A percentile compares a stretch with the other conserved stretches of the same genome.
Evolutionary conservation across 2,329 filamentous ascomycete genomes (phyloP).

Genomic region (Penicillium sp.): DNA sequence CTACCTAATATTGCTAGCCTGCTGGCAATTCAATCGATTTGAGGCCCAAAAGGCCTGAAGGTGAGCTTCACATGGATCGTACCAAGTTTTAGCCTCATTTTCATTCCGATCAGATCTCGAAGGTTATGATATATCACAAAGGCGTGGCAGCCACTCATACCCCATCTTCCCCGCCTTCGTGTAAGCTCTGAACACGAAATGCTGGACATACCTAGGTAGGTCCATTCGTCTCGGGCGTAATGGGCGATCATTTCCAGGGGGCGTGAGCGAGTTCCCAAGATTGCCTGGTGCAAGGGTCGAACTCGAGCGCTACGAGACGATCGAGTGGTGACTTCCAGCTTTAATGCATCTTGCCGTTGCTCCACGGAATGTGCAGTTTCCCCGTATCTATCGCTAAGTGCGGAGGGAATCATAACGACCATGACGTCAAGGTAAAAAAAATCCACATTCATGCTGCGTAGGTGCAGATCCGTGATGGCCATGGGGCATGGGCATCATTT

Average conservation of each 20-base stretch:
- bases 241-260: conserved; percentile 1
- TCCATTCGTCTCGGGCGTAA: neutral
- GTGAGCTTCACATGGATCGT: neutral
- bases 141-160: neutral
- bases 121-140: conserved; percentile 14
- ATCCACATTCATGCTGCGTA: no score
- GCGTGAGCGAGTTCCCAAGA: neutral
- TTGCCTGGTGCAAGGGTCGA: neutral
- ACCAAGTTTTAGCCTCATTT: neutral
- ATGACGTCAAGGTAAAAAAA: no score
- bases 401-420: neutral
- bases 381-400: neutral
- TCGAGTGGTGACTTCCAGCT: neutral
- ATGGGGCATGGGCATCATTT: neutral
- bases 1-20: no score
- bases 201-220: neutral
- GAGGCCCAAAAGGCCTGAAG: neutral
- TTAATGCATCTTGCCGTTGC: neutral
- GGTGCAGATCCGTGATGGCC: neutral
- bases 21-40: no score
- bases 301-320: neutral
- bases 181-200: conserved; percentile 5
- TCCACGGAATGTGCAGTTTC: neutral
- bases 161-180: neutral
- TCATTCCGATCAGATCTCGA: neutral